Conservation (phyloP, 1,284 basidiomycete species). For the Sphaerobolus stellatus region DNA sequence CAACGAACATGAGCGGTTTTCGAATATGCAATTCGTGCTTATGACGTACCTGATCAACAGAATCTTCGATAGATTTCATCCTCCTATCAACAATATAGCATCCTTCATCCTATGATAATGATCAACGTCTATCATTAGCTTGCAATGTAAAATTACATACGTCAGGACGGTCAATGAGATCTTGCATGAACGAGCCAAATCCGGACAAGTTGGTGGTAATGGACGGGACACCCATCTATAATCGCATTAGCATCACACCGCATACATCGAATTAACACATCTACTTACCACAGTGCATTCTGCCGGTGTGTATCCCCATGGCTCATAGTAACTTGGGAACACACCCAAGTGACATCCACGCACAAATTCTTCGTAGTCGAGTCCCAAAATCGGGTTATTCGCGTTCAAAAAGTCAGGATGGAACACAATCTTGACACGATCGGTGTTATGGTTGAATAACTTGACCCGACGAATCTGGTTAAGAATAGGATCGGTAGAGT, state of each 20-base stretch:
- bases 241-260: slow-evolving; percentile 15
- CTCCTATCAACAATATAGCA: slow-evolving; percentile 96
- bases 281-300: slow-evolving; percentile 77
- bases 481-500: slow-evolving; percentile 87
- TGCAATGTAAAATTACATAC: slow-evolving; percentile 34
- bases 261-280: slow-evolving; percentile 14
- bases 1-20: not conserved
- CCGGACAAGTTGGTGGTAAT: slow-evolving; percentile 97
- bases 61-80: slow-evolving; percentile 87
- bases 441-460: slow-evolving; percentile 81
- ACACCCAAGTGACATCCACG: slow-evolving; percentile 97
- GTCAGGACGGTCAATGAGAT: slow-evolving; percentile 89
- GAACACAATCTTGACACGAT: slow-evolving; percentile 96
- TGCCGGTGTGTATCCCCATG: slow-evolving; percentile 88
- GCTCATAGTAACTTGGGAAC: slow-evolving; percentile 96
- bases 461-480: slow-evolving; percentile 93
- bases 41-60: slow-evolving; percentile 58
- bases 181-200: slow-evolving; percentile 98
- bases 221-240: slow-evolving; percentile 93
- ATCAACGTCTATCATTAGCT: not conserved
- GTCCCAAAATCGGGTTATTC: slow-evolving; percentile 94
- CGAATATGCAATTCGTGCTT: slow-evolving; percentile 22
- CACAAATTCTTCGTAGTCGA: slow-evolving; percentile 99
- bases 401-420: slow-evolving; percentile 98
- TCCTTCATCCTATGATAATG: slow-evolving; percentile 59